These are phyloP conservation scores for Acanthochlamys bracteata DNA, from an alignment of 106 monocot genomes.

Conservation along the genomic window DNA sequence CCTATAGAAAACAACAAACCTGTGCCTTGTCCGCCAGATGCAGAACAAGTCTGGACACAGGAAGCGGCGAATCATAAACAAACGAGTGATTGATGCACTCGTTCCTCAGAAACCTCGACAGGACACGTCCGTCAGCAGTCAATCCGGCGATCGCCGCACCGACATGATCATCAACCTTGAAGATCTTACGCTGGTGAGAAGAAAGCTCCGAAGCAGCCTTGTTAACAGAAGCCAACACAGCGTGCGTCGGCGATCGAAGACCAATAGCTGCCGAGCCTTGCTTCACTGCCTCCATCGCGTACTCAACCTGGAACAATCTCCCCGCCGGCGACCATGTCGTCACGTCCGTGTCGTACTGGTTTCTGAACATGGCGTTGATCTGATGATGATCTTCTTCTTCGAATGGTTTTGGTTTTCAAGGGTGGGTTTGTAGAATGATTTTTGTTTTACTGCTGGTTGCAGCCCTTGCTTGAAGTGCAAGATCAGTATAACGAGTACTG, in stretches of 20 bases:
- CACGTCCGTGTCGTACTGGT: conserved; percentile 99
- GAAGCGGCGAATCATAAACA: conserved; percentile 85
- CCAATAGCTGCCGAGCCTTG: conserved; percentile 78
- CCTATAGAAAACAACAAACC: conserved; percentile 20
- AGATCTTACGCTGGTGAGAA: conserved; percentile 88
- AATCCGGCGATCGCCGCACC: conserved; percentile 91
- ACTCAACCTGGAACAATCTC: conserved; percentile 95
- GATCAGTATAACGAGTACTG: not conserved
- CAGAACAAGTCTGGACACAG: conserved; percentile 69
- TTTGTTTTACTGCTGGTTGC: not conserved
- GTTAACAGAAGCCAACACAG: conserved; percentile 80
- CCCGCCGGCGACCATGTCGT: conserved; percentile 96
- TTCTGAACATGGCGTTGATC: conserved; percentile 53
- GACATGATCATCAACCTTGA: conserved; percentile 85
- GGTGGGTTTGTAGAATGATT: not conserved
- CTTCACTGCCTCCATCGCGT: conserved; percentile 99
- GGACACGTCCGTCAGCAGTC: conserved; percentile 86
- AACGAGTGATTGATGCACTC: conserved; percentile 95
- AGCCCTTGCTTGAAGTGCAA: not conserved
- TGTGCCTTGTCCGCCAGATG: conserved; percentile 97
- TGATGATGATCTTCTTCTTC: not conserved
- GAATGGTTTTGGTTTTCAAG: not conserved
- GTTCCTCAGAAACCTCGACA: conserved; percentile 64
- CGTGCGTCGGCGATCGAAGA: conserved; percentile 66
- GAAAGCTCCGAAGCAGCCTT: conserved; percentile 88